These are phyloP conservation scores for Penicillium atrosanguineum DNA, from an alignment of 495 filamentous ascomycete genomes.

Conservation along the genomic window DNA sequence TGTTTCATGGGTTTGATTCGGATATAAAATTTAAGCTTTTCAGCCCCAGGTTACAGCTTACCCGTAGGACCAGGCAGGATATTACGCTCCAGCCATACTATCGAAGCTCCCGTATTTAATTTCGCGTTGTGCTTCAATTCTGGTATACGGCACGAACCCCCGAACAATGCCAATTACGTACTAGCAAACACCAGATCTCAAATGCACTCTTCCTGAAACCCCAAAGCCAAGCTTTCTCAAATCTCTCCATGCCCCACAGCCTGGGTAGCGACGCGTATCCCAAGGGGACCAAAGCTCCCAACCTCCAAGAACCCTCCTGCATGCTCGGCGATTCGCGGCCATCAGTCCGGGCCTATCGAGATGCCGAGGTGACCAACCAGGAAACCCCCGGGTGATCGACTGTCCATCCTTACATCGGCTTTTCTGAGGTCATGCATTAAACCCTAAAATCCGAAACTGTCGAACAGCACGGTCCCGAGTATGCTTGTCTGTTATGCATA, in stretches of 20 bases:
- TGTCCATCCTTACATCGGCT: not conserved
- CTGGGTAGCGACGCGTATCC: conserved; percentile 1
- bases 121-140: not conserved
- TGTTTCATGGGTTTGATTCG: not conserved
- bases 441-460: not conserved
- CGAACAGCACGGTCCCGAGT: not conserved
- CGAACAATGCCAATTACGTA: conserved; percentile 15
- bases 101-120: not conserved
- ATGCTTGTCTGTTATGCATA: conserved; percentile 6
- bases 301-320: conserved; percentile 2
- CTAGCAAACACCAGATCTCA: not conserved
- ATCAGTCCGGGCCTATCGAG: not conserved
- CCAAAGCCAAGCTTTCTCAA: conserved; percentile 1
- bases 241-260: conserved; percentile 5
- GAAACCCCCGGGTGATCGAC: conserved; percentile 7
- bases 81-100: not conserved
- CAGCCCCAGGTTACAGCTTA: not conserved
- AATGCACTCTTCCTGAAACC: not conserved
- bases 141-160: not conserved
- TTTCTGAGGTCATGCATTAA: not conserved
- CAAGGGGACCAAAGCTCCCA: not conserved
- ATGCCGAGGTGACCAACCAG: conserved; percentile 3
- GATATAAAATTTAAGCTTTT: not conserved
- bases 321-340: conserved; percentile 12
- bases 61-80: not conserved